phyloP scores from a whole-genome alignment of 148 eudicot species.

The Rhododendron williamsianum region DNA sequence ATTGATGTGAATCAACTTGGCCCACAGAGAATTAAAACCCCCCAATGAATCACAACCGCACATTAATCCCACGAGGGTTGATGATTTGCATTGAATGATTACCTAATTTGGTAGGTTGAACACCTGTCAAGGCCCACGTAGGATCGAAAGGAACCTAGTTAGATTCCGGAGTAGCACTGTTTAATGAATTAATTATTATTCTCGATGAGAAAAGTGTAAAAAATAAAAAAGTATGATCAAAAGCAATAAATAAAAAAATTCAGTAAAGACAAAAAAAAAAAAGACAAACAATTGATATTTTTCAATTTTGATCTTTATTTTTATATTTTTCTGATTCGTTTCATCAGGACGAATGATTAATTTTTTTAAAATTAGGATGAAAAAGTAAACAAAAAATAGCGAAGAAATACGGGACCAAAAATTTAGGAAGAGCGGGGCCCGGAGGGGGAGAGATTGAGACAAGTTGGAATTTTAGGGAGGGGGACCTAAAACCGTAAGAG shows the following conservation, averaged over 20 bases:
- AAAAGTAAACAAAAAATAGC: no score
- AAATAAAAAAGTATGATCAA: no score
- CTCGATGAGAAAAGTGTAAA: no score
- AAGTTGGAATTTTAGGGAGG: background rate
- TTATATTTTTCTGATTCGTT: no score
- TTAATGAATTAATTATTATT: background rate
- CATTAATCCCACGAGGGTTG: background rate
- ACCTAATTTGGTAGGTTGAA: background rate
- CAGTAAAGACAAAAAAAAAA: no score
- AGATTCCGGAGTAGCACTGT: background rate
- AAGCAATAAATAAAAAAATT: no score
- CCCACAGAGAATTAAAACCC: background rate
- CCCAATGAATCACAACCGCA: background rate
- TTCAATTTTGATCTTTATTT: no score
- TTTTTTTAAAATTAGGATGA: no score
- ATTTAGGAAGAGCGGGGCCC: no score
- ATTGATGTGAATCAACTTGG: background rate
- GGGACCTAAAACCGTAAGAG: constrained; percentile 13
- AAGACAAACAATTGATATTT: no score
- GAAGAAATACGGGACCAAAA: no score
- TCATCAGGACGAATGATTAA: no score
- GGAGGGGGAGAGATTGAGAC: background rate
- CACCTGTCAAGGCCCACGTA: background rate
- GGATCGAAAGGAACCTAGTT: background rate
- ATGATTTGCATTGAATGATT: constrained; percentile 3